phyloP scores from a whole-genome alignment of 208 protist species.

The Trichomonas vaginalis region DNA sequence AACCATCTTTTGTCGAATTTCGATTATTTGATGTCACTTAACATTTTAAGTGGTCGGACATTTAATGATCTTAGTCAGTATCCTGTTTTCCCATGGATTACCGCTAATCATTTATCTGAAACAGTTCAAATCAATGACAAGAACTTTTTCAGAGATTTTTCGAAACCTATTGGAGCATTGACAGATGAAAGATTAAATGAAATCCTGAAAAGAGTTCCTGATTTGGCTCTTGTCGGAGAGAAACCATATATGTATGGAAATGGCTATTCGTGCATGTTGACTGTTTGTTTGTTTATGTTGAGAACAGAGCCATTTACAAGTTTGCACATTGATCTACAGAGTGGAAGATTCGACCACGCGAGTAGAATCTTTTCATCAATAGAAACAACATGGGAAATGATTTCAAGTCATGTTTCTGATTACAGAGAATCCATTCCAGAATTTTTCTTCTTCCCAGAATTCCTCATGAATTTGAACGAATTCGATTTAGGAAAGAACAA shows the following conservation, averaged over 20 bases:
- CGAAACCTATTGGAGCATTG: neutral
- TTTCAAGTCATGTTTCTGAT: neutral
- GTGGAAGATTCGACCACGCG: neutral
- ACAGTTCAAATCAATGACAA: neutral
- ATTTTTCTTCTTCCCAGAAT: slow-evolving; percentile 47
- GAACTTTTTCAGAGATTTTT: neutral
- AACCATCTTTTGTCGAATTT: neutral
- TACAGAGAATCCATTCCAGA: slow-evolving; percentile 43
- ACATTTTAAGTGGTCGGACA: neutral
- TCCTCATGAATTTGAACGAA: slow-evolving; percentile 38
- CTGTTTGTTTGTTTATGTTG: neutral
- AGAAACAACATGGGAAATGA: neutral
- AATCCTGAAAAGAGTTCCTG: neutral
- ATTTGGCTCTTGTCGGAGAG: neutral
- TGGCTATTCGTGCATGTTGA: neutral
- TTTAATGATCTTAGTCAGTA: neutral
- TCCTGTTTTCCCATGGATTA: neutral
- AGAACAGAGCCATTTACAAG: neutral
- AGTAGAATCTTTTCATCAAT: neutral
- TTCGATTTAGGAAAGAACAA: slow-evolving; percentile 39
- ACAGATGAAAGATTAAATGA: neutral
- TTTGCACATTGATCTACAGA: neutral
- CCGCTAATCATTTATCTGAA: neutral
- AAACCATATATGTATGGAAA: neutral
- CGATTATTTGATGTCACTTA: neutral